Evolutionary conservation across 345 rosid genomes (phyloP), one percentile per base, ranked within the genome.

Genomic region (Gossypium longicalyx): DNA sequence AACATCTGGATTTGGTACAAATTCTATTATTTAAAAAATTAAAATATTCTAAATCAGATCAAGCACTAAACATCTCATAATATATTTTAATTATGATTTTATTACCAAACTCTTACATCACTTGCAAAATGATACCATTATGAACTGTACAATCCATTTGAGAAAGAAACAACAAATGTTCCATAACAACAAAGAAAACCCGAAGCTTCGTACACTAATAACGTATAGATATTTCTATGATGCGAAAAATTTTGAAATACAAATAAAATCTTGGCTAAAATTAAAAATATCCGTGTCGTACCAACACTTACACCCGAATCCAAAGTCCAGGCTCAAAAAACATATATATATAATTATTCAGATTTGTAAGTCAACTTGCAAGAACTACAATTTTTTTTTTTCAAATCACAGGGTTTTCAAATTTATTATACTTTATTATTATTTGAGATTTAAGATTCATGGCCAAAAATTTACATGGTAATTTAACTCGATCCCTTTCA

Each of bases 401-500:
- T 15, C 5, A 49, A 27, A 69, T 69, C 72, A 49, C 71, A 25
- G 43, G 15, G 23, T 48, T 68, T 19, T 16, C 12, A 69, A 12
- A 27, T 51, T 9, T 45, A 27, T 70, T 10, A 70, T 70, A 23
- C 6, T 41, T 16, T 52, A 16, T 17, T n/a, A 86, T 76, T 58
- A 57, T 51, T 22, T 45, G 67, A 19, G 23, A 57, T 57, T 57
- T 45, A 57, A 34, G 23, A 74, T 34, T 67, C 66, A 65, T 47
- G 48, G 43, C 66, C 51, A 61, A 29, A 64, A 66, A 54, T 67
- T 76, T 66, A 45, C 66, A 63, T 22, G 77, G 76, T 71, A 82
- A 22, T 79, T 77, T 79, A 60, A 67, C 79, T 77, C 78, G 44
- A 20, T 27, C 74, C 79, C 72, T 34, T 34, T 34, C 41, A 34